Base-by-base conservation (phyloP, 2,329 filamentous ascomycete species). In the Xylariaceae sp. region DNA sequence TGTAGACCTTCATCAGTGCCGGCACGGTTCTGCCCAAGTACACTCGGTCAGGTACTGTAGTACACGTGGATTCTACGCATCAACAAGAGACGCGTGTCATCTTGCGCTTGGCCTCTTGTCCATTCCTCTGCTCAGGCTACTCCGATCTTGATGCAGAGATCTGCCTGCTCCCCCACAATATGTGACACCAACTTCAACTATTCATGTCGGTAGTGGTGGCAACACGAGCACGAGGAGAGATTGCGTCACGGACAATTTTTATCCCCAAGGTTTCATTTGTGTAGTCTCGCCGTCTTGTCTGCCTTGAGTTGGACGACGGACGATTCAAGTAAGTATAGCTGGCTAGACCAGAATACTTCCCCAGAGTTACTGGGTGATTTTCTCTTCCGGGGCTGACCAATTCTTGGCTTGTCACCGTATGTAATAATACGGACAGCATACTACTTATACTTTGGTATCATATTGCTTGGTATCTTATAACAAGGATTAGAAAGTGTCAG, bases 71-170 rank as follows among this genome's bases (percentile, higher is more conserved):
- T 58, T 58, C 46, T 46, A 8, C 45, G 50, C 56, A 50, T 56
- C 47, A 41, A 34, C 31, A 39, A 31, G 31, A 56, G 46, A 61
- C 54, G 54, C 45, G 56, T 60, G 60, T 57, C 55, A 55, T 59
- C 47, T 41, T 52, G 52, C 46, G 28, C 54, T 46, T 46, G 29
- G 12, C 31, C 37, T 43, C 29, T 52, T 33, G 40, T 48, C 34
- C 31, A 6, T 60, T 52, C 29, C 24, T 51, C 19, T 47, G 28
- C 33, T 24, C 51, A 31, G 50, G 46, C 19, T 47, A 21, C 33
- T 24, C 51, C 37, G 50, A 49, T 51, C 53, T 33, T 29, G 26
- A 53, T 48, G 54, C 53, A 53, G 29, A 21, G 45, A 58, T 56
- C 53, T 31, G 33, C 44, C 48, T 44, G 26, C 39, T 43, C 41